Base-by-base conservation (phyloP, 2,329 filamentous ascomycete genomes). In the Trichoderma pleuroti region DNA sequence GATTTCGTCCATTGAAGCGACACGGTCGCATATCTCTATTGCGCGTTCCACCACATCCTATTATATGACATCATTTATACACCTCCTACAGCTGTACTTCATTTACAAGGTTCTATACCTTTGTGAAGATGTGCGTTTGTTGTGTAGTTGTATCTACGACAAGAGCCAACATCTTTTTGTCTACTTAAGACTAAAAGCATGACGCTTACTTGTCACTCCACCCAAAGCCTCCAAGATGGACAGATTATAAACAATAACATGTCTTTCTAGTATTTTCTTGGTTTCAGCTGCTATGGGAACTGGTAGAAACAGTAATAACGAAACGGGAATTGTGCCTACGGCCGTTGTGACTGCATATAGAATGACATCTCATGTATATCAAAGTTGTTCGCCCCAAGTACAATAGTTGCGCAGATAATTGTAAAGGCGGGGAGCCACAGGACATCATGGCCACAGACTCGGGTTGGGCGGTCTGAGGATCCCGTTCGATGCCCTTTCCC, bases 381-480 rank as follows among this genome's bases (percentile, higher is more conserved):
- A 74, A 80, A 81, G 68, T 78, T 79, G 74, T 81, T 82, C 30
- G 77, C 79, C 0, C 76, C 79, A 59, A 83, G 77, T 10, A 83
- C 81, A 39, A 83, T 80, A 42, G 82, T 78, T 12, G 80, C 80
- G 24, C 81, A 79, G 11, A 83, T 68, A 54, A 82, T 74, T 28
- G 80, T 90, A 69, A 90, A 85, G 52, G 82, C 85, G 75, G 92
- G 91, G 3, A 92, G 85, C 4, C 87, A 80, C 28, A 91, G 85
- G 49, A 72, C n/a, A 34, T 32, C 60, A 62, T 69, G 26, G 56
- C n/a, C 7, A 26, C 3, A 10, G 62, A 72, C 2, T 39, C 62
- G 7, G 21, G 21, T 21, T 65, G 46, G 4, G 46, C 16, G 7
- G 70, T 34, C 21, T 57, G 59, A 42, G 63, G 71, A 21, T 67